Evolutionary conservation across 2,329 filamentous ascomycete genomes (phyloP).

Genomic region (Davidsoniella virescens): DNA sequence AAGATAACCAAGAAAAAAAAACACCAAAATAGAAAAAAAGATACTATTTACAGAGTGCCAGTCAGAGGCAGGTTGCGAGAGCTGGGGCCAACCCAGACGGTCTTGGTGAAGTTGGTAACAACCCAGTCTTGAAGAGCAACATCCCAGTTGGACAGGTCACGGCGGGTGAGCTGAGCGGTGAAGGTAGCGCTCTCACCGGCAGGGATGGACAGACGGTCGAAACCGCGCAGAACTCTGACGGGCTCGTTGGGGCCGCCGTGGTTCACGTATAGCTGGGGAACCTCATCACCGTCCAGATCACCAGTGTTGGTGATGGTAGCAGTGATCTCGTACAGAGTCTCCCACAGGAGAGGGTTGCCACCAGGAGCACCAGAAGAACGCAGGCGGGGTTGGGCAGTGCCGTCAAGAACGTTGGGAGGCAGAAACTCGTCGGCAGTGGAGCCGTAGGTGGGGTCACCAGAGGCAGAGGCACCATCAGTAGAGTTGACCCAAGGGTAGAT

Average conservation of each 20-base stretch:
- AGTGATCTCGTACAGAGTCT: slow-evolving; percentile 50
- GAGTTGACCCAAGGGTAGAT: slow-evolving; percentile 63
- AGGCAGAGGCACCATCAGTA: slow-evolving; percentile 38
- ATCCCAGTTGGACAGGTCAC: slow-evolving; percentile 84
- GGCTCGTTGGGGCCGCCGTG: slow-evolving; percentile 66
- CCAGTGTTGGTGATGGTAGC: slow-evolving; percentile 61
- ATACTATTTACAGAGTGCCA: slow-evolving; percentile 16
- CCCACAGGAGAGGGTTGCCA: slow-evolving; percentile 49
- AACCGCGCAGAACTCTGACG: slow-evolving; percentile 53
- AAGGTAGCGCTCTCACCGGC: slow-evolving; percentile 54
- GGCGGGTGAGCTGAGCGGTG: slow-evolving; percentile 51
- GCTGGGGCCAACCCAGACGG: slow-evolving; percentile 36
- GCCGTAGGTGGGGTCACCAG: slow-evolving; percentile 44
- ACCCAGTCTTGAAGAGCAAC: slow-evolving; percentile 69
- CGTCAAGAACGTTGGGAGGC: slow-evolving; percentile 40
- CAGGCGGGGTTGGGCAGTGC: slow-evolving; percentile 37
- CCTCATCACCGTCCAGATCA: slow-evolving; percentile 45
- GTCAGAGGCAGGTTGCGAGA: slow-evolving; percentile 36
- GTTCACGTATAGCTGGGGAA: slow-evolving; percentile 63
- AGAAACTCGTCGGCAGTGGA: slow-evolving; percentile 39
- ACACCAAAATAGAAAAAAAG: no score
- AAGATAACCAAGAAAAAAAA: not conserved
- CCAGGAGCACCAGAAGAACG: slow-evolving; percentile 39
- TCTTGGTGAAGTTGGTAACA: slow-evolving; percentile 34
- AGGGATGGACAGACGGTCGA: slow-evolving; percentile 57